These are phyloP conservation scores for Phialophora tarda DNA, from an alignment of 2,329 filamentous ascomycete genomes.

Conservation along the genomic window DNA sequence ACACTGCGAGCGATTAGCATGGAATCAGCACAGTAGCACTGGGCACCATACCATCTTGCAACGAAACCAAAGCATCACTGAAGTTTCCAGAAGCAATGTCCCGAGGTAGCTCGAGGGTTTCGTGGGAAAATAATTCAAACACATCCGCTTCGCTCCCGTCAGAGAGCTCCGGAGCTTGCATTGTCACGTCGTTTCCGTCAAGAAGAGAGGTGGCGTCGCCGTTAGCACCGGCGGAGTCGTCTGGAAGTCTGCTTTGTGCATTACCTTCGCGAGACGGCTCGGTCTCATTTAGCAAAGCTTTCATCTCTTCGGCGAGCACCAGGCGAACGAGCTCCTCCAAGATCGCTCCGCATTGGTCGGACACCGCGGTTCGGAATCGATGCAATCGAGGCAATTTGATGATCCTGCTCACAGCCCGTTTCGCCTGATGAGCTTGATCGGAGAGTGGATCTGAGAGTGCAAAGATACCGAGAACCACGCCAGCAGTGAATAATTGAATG, in stretches of 20 bases:
- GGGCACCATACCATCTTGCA: slow-evolving; percentile 28
- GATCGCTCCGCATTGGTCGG: slow-evolving; percentile 32
- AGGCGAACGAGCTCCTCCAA: slow-evolving; percentile 32
- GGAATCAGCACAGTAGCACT: neutral
- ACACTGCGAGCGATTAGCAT: slow-evolving; percentile 18
- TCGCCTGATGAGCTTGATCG: slow-evolving; percentile 51
- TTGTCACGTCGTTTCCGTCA: slow-evolving; percentile 2
- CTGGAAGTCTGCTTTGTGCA: neutral
- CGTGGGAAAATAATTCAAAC: slow-evolving; percentile 11
- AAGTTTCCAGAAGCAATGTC: slow-evolving; percentile 32
- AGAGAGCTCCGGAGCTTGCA: neutral
- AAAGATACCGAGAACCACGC: slow-evolving; percentile 53
- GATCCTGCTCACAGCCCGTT: slow-evolving; percentile 46
- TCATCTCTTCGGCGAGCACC: slow-evolving; percentile 33
- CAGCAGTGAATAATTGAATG: slow-evolving; percentile 54
- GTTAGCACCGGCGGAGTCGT: neutral
- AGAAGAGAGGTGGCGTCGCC: neutral
- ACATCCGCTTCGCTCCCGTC: neutral
- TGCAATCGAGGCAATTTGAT: slow-evolving; percentile 30
- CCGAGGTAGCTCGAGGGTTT: slow-evolving; percentile 14
- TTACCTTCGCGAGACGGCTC: slow-evolving; percentile 6
- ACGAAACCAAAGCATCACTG: slow-evolving; percentile 31
- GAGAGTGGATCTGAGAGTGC: slow-evolving; percentile 53
- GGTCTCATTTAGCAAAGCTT: slow-evolving; percentile 22
- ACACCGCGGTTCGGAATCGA: slow-evolving; percentile 28